Base-by-base conservation (phyloP, 805 yeast species). In the Saccharomycopsis lassenensis region DNA sequence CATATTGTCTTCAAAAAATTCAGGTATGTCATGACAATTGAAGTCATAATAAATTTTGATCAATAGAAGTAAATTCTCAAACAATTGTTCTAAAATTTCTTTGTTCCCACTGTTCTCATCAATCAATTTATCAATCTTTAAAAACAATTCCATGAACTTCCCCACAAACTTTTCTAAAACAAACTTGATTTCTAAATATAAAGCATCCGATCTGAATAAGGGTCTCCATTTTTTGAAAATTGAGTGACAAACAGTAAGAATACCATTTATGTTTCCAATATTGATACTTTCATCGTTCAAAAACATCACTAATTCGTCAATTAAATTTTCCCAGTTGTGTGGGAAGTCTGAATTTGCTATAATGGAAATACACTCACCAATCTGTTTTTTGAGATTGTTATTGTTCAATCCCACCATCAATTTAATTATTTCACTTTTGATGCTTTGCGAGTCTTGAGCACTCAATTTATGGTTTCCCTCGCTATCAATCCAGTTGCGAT, bases 311-410 rank as follows among this genome's bases (percentile, higher is more conserved):
- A 91, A 65, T 38, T 78, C 80, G 47, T 80, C 84, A 23, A 85
- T 62, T 43, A 91, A 65, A 35, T 69, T 67, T 1, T 76, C 74
- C 99, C 99, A 91, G 34, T 75, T 63, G 26, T 80, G 79, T 1
- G 98, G 98, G 60, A 91, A 91, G 55, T 91, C 99, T 40, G 86
- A 77, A 54, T 87, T 95, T 3, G 99, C 98, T 50, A 91, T 89
- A 36, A 83, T 64, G 11, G 94, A 76, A 38, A 93, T 77, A 1
- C 95, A 77, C 58, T 93, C 99, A 36, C 96, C 97, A 34, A 91
- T 71, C 61, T 93, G 99, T n/a, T 77, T 65, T 52, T 89, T 95
- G 38, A 91, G 62, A 46, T 77, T 71, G 12, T 46, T 42, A 33
- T 71, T 71, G 4, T 95, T 95, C 34, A 86, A 62, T 24, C 71